Percentiles rank a stretch among this genome's conserved stretches.
These are phyloP conservation scores for Ramularia endophylla DNA, from an alignment of 2,329 filamentous ascomycete species.

Conservation along the genomic window DNA sequence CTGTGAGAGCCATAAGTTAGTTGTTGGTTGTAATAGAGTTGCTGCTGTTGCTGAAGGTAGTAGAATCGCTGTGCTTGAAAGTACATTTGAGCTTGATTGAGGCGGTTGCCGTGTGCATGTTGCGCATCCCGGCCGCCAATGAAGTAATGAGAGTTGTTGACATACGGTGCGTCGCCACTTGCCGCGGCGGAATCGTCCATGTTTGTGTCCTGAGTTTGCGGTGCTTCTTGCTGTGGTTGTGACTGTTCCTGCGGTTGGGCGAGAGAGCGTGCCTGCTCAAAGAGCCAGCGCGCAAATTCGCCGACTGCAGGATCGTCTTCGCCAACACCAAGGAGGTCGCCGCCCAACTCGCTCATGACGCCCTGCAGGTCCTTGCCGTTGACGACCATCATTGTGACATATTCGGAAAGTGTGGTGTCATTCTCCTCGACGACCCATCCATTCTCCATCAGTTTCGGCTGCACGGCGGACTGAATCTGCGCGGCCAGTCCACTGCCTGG, in stretches of 20 bases:
- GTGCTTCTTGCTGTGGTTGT: constrained; percentile 14
- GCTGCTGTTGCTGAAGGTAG: constrained; percentile 7
- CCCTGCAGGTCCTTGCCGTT: constrained; percentile 91
- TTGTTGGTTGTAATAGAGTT: constrained; percentile 5
- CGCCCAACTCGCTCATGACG: constrained; percentile 80
- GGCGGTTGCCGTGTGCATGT: background rate
- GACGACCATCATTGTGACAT: constrained; percentile 94
- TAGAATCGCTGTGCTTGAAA: background rate
- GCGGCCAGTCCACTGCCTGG: constrained; percentile 78
- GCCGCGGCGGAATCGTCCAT: constrained; percentile 55
- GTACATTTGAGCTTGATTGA: background rate
- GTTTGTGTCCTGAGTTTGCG: constrained; percentile 55
- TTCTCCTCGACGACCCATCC: constrained; percentile 82
- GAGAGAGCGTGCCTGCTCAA: constrained; percentile 70
- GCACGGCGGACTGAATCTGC: constrained; percentile 73
- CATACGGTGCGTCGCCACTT: constrained; percentile 40
- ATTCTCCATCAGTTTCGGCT: constrained; percentile 85
- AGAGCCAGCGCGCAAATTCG: constrained; percentile 90
- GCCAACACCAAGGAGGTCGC: constrained; percentile 74
- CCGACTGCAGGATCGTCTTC: constrained; percentile 76
- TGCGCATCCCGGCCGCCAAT: too few species aligned
- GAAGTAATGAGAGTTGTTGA: constrained; percentile 12
- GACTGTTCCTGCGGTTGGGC: constrained; percentile 37
- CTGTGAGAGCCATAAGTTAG: constrained; percentile 42
- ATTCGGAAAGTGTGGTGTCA: constrained; percentile 83